Conservation (phyloP, 2,329 filamentous ascomycete genomes). For the Coleophoma eucalyptorum region DNA sequence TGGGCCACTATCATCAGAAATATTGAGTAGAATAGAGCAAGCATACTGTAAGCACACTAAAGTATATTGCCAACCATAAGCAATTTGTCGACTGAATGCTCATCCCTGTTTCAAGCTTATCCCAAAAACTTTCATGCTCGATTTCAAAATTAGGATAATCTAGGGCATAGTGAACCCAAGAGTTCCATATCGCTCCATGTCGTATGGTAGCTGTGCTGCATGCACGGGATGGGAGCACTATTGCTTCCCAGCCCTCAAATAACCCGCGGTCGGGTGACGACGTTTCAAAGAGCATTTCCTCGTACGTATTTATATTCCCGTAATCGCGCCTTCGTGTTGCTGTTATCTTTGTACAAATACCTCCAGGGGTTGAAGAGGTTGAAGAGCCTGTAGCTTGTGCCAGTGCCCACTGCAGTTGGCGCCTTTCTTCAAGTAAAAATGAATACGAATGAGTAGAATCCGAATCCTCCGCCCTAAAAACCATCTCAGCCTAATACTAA, state of each 20-base stretch:
- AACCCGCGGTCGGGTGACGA: background rate
- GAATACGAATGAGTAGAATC: too few relatives aligned
- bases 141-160: conserved; percentile 12
- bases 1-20: too few relatives aligned
- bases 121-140: conserved; percentile 7
- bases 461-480: background rate
- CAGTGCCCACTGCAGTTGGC: too few relatives aligned
- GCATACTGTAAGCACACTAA: conserved; percentile 11
- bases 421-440: too few relatives aligned
- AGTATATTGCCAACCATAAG: conserved; percentile 15
- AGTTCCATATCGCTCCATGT: conserved; percentile 11
- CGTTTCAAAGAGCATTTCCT: too few relatives aligned
- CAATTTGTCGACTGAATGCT: background rate
- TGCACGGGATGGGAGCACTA: background rate
- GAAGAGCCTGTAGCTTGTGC: too few relatives aligned
- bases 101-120: background rate
- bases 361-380: too few relatives aligned
- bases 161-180: conserved; percentile 17
- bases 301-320: too few relatives aligned
- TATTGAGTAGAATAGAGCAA: background rate
- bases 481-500: background rate
- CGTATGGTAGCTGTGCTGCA: too few relatives aligned
- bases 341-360: too few relatives aligned
- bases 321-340: too few relatives aligned
- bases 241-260: background rate